These are phyloP conservation scores for Trichocomaceae sp. DNA, from an alignment of 2,329 filamentous ascomycete genomes.

Conservation along the genomic window DNA sequence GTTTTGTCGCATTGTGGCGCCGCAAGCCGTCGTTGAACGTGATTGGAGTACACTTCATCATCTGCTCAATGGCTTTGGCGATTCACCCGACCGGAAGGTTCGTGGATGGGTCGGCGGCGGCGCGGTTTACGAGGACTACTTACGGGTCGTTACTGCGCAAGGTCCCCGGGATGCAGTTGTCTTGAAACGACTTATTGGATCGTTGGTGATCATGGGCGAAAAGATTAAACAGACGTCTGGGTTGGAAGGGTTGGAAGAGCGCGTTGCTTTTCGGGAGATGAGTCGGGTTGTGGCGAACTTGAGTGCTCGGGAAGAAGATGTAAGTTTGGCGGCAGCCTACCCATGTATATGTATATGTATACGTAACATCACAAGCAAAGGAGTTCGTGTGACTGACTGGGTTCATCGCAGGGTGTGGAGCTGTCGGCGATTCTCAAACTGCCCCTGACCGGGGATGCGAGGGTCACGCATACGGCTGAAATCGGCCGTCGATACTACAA, in stretches of 20 bases:
- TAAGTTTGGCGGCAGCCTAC: too few relatives aligned
- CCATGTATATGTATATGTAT: neutral
- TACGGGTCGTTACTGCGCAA: constrained; percentile 42
- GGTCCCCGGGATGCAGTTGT: constrained; percentile 36
- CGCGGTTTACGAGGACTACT: constrained; percentile 59
- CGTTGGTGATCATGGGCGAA: constrained; percentile 38
- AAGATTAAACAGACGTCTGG: constrained; percentile 46
- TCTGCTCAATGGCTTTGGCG: constrained; percentile 64
- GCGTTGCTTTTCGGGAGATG: constrained; percentile 77
- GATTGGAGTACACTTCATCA: constrained; percentile 65
- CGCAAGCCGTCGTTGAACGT: constrained; percentile 71
- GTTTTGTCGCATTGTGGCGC: constrained; percentile 73
- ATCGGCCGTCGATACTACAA: constrained; percentile 64
- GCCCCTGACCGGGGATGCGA: constrained; percentile 62
- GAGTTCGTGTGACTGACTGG: constrained; percentile 12
- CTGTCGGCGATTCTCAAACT: constrained; percentile 35
- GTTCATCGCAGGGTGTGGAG: constrained; percentile 23
- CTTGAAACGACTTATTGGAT: constrained; percentile 42
- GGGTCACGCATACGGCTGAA: constrained; percentile 63
- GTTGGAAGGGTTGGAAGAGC: constrained; percentile 49
- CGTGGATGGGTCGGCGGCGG: constrained; percentile 66
- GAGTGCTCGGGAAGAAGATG: constrained; percentile 55
- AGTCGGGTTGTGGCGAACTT: constrained; percentile 64
- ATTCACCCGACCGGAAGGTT: constrained; percentile 55
- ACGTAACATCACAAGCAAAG: neutral